Evolutionary conservation across 257 asterid genomes (phyloP).

Genomic region (Gardenia jasminoides): DNA sequence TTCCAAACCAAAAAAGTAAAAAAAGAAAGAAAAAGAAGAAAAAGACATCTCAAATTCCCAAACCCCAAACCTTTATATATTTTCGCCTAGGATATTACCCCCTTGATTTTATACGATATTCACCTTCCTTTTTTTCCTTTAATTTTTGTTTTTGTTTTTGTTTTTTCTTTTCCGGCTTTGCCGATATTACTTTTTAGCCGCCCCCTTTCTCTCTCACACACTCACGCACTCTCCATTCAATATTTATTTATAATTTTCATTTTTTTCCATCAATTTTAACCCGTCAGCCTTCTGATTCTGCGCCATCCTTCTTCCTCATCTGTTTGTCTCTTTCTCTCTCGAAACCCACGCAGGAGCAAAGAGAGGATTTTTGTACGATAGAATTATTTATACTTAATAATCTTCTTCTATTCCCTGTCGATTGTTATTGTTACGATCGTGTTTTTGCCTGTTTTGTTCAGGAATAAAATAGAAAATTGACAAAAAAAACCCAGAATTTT

Average conservation of each 20-base stretch:
- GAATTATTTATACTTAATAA: background rate
- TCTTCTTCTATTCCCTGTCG: background rate
- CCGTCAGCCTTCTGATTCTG: slow-evolving; percentile 2
- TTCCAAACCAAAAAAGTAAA: no score
- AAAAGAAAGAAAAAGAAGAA: no score
- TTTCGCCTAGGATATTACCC: background rate
- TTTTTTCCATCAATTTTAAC: background rate
- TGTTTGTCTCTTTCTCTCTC: background rate
- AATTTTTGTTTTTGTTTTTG: no score
- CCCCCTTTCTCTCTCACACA: slow-evolving; percentile 5
- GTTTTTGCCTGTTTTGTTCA: background rate
- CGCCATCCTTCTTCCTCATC: background rate
- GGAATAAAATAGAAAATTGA: background rate
- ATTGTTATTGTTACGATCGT: no score
- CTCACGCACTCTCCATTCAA: background rate
- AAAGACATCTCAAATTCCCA: background rate
- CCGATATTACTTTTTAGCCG: background rate
- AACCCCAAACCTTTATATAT: background rate
- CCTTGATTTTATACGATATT: background rate
- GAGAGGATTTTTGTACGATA: background rate
- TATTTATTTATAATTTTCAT: background rate
- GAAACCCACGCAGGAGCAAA: background rate
- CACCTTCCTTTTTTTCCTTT: background rate
- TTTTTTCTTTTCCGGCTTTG: background rate
- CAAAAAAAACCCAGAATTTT: background rate